Evolutionary conservation across 2,329 filamentous ascomycete species (phyloP).

Genomic region (Rhynchosporium secalis): DNA sequence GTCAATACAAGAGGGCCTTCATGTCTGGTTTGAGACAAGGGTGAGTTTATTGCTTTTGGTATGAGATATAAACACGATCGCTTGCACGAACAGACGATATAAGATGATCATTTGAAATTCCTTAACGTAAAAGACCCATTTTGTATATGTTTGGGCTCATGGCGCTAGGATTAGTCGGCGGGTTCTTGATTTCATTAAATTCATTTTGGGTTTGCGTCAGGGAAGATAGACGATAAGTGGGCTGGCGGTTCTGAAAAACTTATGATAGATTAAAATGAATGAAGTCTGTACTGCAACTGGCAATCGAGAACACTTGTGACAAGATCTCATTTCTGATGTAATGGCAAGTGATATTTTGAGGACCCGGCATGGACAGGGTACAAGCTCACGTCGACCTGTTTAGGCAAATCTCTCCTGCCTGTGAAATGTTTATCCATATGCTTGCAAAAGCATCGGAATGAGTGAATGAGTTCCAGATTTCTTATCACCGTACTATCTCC

Average conservation of each 20-base stretch:
- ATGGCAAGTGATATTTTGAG: no score
- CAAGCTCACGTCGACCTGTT: no score
- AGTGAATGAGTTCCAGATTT: no score
- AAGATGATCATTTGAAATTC: not conserved
- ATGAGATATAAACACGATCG: no score
- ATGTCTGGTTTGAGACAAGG: not conserved
- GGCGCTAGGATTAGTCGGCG: not conserved
- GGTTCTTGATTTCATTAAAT: not conserved
- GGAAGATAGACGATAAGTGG: not conserved
- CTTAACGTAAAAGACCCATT: not conserved
- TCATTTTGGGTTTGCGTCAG: not conserved
- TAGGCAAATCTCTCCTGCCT: no score
- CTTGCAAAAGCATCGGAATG: no score
- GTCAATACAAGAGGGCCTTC: not conserved
- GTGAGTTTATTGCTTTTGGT: not conserved
- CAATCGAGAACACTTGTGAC: no score
- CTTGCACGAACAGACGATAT: not conserved
- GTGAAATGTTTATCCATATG: no score
- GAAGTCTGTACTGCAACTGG: not conserved
- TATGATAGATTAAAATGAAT: not conserved
- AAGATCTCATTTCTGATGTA: no score
- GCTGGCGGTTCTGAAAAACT: not conserved
- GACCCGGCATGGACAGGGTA: no score
- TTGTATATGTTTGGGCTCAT: slow-evolving; percentile 10
- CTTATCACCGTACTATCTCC: no score